Percentiles rank a stretch among this genome's conserved stretches.
phyloP scores from a whole-genome alignment of 2,329 filamentous ascomycete genomes.

The Aspergillus aculeatus region DNA sequence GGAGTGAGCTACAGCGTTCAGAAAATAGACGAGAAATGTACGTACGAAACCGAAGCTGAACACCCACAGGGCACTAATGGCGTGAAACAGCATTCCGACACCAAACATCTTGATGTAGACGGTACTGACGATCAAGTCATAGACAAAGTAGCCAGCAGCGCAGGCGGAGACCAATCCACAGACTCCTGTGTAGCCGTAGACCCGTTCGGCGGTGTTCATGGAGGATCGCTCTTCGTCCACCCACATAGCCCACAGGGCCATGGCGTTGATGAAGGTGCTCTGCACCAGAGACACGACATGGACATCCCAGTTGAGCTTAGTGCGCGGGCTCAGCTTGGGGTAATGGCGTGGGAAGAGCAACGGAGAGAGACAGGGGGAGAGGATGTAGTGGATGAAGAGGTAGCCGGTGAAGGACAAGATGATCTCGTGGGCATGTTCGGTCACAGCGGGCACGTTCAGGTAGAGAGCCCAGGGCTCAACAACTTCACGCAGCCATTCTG shows the following conservation, averaged over 20 bases:
- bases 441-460: constrained; percentile 55
- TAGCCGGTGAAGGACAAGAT: constrained; percentile 57
- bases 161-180: constrained; percentile 60
- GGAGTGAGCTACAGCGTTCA: background rate
- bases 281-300: constrained; percentile 65
- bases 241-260: constrained; percentile 60
- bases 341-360: constrained; percentile 57
- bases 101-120: constrained; percentile 59
- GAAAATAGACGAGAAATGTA: constrained; percentile 20
- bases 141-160: constrained; percentile 64
- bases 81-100: constrained; percentile 61
- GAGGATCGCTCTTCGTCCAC: constrained; percentile 55
- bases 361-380: constrained; percentile 57
- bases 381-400: constrained; percentile 52
- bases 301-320: constrained; percentile 65
- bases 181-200: constrained; percentile 62
- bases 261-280: constrained; percentile 54
- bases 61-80: constrained; percentile 59
- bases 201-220: constrained; percentile 53
- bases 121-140: constrained; percentile 60
- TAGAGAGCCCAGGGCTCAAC: constrained; percentile 52
- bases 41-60: constrained; percentile 65
- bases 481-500: constrained; percentile 50
- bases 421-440: constrained; percentile 63
- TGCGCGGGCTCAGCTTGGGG: constrained; percentile 53